These are phyloP conservation scores for Blechomonas ayalai DNA, from an alignment of 208 protist genomes.

Conservation along the genomic window DNA sequence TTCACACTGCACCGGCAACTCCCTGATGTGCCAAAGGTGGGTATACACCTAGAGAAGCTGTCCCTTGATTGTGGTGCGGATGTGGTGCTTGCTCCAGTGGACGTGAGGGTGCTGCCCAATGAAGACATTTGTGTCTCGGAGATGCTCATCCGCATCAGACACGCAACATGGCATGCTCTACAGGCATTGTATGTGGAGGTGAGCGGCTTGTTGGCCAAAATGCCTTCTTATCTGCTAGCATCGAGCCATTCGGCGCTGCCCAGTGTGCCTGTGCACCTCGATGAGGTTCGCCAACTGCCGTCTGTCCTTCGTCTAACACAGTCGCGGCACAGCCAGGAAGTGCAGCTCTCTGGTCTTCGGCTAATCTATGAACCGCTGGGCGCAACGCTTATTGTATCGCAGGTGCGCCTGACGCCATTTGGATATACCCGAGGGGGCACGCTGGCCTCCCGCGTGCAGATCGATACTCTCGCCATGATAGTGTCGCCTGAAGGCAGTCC, in stretches of 20 bases:
- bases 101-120: constrained; percentile 15
- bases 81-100: constrained; percentile 17
- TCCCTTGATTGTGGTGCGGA: constrained; percentile 11
- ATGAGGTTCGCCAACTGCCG: background rate
- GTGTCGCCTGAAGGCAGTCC: too few relatives aligned
- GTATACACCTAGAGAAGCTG: constrained; percentile 18
- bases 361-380: too few relatives aligned
- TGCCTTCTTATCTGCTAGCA: background rate
- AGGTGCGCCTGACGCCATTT: too few relatives aligned
- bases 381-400: too few relatives aligned
- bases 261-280: background rate
- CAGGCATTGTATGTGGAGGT: background rate
- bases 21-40: constrained; percentile 2
- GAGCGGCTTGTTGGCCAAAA: background rate
- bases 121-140: constrained; percentile 20
- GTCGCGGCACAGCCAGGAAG: too few relatives aligned
- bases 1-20: background rate
- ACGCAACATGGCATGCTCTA: constrained; percentile 13
- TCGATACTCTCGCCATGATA: too few relatives aligned
- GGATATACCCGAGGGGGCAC: too few relatives aligned
- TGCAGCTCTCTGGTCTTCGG: too few relatives aligned
- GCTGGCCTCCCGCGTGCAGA: too few relatives aligned
- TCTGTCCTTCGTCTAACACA: too few relatives aligned
- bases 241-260: background rate
- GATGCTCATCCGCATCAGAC: constrained; percentile 12